phyloP scores from a whole-genome alignment of 176 grass and related monocot species.

The Aegilops sharonensis region DNA sequence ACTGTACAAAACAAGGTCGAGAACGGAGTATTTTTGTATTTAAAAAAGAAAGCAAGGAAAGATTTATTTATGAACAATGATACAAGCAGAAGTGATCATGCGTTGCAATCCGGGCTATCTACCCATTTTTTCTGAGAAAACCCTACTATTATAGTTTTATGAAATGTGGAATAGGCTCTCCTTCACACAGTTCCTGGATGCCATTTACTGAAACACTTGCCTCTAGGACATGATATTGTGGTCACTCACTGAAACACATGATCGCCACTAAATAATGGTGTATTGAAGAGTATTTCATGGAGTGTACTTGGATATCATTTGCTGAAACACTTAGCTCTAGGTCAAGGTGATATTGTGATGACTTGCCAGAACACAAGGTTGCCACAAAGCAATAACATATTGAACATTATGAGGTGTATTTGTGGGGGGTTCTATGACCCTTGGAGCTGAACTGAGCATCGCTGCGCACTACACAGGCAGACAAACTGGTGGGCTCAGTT shows the following conservation, averaged over 20 bases:
- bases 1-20: not conserved
- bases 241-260: not conserved
- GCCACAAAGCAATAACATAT: not conserved
- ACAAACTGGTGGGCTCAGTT: not conserved
- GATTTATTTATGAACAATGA: not conserved
- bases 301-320: not conserved
- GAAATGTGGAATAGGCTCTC: not conserved
- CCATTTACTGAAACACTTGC: not conserved
- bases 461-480: not conserved
- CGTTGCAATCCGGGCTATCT: not conserved
- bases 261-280: not conserved
- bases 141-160: not conserved
- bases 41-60: not conserved
- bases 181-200: not conserved
- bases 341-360: not conserved
- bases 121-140: not conserved
- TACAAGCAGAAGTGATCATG: not conserved
- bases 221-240: not conserved
- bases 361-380: not conserved
- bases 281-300: not conserved
- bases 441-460: not conserved
- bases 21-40: not conserved
- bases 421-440: not conserved
- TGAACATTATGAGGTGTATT: not conserved
- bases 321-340: not conserved